Base-by-base conservation (phyloP, 345 rosid species). In the Isatis tinctoria region DNA sequence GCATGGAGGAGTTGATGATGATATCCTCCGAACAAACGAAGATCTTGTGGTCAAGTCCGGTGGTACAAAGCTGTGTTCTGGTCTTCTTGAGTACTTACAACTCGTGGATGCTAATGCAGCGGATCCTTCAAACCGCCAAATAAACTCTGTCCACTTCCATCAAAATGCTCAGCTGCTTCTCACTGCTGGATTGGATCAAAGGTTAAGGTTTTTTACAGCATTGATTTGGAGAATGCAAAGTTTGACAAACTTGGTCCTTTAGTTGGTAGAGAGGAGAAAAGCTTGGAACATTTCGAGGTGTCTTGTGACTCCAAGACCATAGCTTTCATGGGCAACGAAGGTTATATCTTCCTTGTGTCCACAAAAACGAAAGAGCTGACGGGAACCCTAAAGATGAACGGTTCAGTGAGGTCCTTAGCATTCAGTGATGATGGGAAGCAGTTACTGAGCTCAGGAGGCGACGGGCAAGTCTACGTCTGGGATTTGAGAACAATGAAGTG, bases 261-360 rank as follows among this genome's bases (percentile, higher is more conserved):
- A 32, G 91, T 91, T 57, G 98, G 98, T 69, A 88, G 95, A 82
- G 97, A 94, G 70, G 98, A 94, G 83, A 91, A 83, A 85, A 94
- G 98, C 87, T 82, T 91, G 87, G 97, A 94, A 84, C 66, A 47
- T 40, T 91, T 94, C 73, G 99, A 92, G 82, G 87, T 87, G 14
- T 94, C 96, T 28, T 93, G 92, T 0, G 93, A 91, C 87, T 90
- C 96, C 4, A 87, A 73, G 8, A 85, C 74, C 1, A 86, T 94
- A 64, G 97, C 97, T 2, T 94, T 91, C 54, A 83, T 88, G 47
- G 98, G 97, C 35, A 92, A 88, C 26, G 96, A 95, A 74, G 97
- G 97, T 36, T 91, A 88, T 59, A 85, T 91, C 72, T 79, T 94
- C 76, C 68, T 94, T 79, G 97, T 94, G 58, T 90, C 97, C 1